Evolutionary conservation across 2,329 filamentous ascomycete species (phyloP).

Genomic region (Phialophora expanda): DNA sequence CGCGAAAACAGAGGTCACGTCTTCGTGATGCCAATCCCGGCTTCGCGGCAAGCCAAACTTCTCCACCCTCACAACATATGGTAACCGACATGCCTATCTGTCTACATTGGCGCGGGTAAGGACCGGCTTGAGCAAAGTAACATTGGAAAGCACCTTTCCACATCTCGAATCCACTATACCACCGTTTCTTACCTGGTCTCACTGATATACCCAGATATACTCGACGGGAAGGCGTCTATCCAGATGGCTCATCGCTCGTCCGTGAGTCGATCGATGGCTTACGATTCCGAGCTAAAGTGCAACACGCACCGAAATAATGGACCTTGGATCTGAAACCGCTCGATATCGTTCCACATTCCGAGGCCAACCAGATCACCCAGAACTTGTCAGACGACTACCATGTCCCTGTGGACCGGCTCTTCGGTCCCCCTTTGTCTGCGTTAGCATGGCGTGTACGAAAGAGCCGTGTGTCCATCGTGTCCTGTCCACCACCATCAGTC

Average conservation of each 20-base stretch:
- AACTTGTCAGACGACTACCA: background rate
- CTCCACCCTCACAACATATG: background rate
- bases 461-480: background rate
- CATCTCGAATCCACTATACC: background rate
- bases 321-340: background rate
- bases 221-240: background rate
- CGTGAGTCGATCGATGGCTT: background rate
- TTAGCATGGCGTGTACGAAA: background rate
- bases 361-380: background rate
- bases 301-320: background rate
- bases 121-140: background rate
- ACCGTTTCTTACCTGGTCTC: background rate
- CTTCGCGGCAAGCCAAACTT: background rate
- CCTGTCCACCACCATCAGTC: background rate
- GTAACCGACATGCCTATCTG: background rate
- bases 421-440: background rate
- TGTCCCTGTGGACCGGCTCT: background rate
- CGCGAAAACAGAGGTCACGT: background rate
- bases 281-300: background rate
- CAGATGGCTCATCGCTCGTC: background rate
- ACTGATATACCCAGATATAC: background rate
- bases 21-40: background rate
- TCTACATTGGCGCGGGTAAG: background rate
- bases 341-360: background rate
- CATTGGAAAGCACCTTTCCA: background rate